A percentile compares a stretch with the other conserved stretches of the same genome.
Conservation (phyloP, 2,329 filamentous ascomycete species). For the Penicillium frequentans region DNA sequence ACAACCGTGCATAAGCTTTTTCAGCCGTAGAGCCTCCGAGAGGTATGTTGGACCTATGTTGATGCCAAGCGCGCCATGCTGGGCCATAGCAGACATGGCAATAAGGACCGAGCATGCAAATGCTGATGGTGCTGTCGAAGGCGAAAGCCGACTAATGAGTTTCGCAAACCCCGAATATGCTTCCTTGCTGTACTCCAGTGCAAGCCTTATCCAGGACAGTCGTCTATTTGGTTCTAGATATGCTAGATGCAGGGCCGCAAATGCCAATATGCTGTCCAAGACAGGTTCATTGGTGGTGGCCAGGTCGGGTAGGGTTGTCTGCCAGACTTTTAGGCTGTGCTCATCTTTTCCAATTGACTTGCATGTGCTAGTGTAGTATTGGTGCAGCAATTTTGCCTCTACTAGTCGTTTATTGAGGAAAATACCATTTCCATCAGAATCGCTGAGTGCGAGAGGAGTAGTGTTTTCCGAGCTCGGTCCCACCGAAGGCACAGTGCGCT, state of each 20-base stretch:
- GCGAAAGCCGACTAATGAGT: not conserved
- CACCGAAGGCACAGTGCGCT: not conserved
- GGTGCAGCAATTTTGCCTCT: not conserved
- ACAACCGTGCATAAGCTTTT: not conserved
- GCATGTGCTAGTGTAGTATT: not conserved
- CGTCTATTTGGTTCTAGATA: not conserved
- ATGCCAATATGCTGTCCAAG: not conserved
- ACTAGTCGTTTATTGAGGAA: not conserved
- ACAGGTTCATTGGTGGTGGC: not conserved
- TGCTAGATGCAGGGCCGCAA: not conserved
- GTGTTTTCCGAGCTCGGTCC: not conserved
- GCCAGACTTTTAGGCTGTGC: not conserved
- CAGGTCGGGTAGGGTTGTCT: not conserved
- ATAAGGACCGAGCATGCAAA: not conserved
- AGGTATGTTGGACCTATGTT: not conserved
- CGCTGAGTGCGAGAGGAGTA: not conserved
- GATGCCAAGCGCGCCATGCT: not conserved
- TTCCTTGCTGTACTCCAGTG: not conserved
- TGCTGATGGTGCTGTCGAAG: not conserved
- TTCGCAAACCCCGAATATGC: not conserved
- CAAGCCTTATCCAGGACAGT: not conserved
- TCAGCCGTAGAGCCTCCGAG: not conserved
- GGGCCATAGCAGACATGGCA: not conserved
- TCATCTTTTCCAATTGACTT: not conserved
- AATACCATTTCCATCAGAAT: not conserved